A percentile compares a stretch with the other conserved stretches of the same genome.
Conservation (phyloP, 164 flowering plant genomes). For the Brasenia schreberi region DNA sequence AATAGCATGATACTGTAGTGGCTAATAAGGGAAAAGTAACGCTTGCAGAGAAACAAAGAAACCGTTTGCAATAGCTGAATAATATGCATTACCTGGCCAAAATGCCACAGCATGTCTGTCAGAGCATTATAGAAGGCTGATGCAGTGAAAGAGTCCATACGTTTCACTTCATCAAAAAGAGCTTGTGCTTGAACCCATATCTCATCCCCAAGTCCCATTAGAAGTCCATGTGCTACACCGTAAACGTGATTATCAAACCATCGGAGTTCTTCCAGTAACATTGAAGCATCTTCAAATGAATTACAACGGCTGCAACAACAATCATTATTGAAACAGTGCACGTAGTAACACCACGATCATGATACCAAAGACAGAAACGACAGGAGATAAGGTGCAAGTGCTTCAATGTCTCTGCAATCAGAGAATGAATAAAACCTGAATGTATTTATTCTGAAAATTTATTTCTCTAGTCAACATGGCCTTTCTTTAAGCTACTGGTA, state of each 20-base stretch:
- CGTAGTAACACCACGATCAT: no score
- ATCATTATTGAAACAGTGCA: no score
- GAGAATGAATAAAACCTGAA: no score
- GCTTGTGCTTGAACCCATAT: conserved; percentile 74
- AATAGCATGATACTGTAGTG: no score
- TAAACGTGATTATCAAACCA: conserved; percentile 79
- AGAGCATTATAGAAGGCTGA: conserved; percentile 97
- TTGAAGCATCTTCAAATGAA: conserved; percentile 88
- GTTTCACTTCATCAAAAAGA: conserved; percentile 82
- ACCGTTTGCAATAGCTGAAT: not conserved
- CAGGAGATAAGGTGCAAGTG: no score
- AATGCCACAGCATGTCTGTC: conserved; percentile 98
- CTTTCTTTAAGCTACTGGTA: no score
- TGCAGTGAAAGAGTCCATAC: conserved; percentile 86
- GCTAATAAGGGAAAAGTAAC: no score
- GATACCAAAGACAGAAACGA: no score
- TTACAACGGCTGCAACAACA: conserved; percentile 67
- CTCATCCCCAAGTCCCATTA: conserved; percentile 57
- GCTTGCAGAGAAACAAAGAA: no score
- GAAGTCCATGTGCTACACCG: conserved; percentile 96
- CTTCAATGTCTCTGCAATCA: no score
- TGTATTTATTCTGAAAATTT: no score
- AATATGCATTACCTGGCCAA: conserved; percentile 67
- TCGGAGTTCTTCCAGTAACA: conserved; percentile 86
- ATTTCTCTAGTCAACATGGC: no score